Base-by-base conservation (phyloP, 2,329 filamentous ascomycete species). In the Claviceps pusilla region DNA sequence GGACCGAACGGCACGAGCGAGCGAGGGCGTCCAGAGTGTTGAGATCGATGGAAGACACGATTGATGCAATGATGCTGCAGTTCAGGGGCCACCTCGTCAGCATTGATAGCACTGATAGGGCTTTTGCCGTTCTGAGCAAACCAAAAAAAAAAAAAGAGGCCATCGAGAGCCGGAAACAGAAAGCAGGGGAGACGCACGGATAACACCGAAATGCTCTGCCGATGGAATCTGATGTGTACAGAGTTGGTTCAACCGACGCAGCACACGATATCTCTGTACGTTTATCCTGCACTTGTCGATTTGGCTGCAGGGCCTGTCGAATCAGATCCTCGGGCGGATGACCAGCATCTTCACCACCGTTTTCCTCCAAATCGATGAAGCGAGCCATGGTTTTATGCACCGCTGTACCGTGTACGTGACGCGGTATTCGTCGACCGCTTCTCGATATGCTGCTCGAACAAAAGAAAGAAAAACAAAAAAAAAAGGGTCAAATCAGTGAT, bases 21-120 rank as follows among this genome's bases (percentile, higher is more conserved):
- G 90, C 87, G 24, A 97, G 80, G 59, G 84, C 83, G 68, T 95
- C 84, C 62, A 96, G 79, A 14, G 87, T 85, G 68, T 91, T 95
- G 51, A 95, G 79, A 66, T 97, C 91, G 66, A 96, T 81, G 61
- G 80, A 78, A 37, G 81, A 78, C 50, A 87, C 86, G 59, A 96
- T 79, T 62, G 84, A 79, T 59, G 82, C 80, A 61, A 87, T 82
- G 65, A 95, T 81, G 62, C 89, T 95, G 72, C n/a, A 54, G 35
- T n/a, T 5, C 10, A 12, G n/a, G 24, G 46, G 33, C 11, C 56
- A 29, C 29, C 41, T 46, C 37, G 43, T 31, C 48, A 48, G 31
- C 7, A 33, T 33, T 33, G 19, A 19, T 19, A 19, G 19, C 35
- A 41, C 31, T 39, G 43, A 48, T 33, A 41, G 19, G 24, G 14